These are phyloP conservation scores for Xylaria venustula DNA, from an alignment of 495 filamentous ascomycete genomes.

Conservation along the genomic window DNA sequence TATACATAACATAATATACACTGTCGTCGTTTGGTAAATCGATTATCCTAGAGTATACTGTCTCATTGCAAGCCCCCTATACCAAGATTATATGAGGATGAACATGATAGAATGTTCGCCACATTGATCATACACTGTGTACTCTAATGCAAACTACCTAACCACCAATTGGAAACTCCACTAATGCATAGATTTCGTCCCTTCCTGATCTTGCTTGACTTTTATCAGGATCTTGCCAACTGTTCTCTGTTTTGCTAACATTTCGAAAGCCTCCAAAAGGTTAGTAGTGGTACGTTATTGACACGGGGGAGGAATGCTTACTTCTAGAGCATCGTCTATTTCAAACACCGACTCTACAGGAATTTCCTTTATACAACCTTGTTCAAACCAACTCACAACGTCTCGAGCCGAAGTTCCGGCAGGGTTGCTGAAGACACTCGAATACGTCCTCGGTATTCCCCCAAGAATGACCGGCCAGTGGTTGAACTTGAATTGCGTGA, in stretches of 20 bases:
- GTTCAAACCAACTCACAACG: slow-evolving; percentile 11
- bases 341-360: slow-evolving; percentile 16
- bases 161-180: neutral
- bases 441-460: slow-evolving; percentile 8
- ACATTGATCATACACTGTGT: too few relatives aligned
- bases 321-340: slow-evolving; percentile 14
- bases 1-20: too few relatives aligned
- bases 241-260: slow-evolving; percentile 12
- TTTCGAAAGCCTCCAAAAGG: slow-evolving; percentile 17
- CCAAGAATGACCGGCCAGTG: slow-evolving; percentile 17
- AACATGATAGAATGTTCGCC: too few relatives aligned
- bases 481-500: slow-evolving; percentile 5
- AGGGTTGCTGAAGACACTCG: slow-evolving; percentile 16
- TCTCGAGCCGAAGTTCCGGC: slow-evolving; percentile 15
- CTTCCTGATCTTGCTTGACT: slow-evolving; percentile 11
- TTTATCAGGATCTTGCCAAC: slow-evolving; percentile 20
- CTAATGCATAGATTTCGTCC: neutral
- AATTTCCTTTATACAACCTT: slow-evolving; percentile 16
- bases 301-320: neutral
- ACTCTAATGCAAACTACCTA: too few relatives aligned
- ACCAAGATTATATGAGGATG: too few relatives aligned
- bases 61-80: too few relatives aligned
- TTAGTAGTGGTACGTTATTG: too few relatives aligned
- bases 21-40: too few relatives aligned
- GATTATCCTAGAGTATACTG: too few relatives aligned